A percentile compares a stretch with the other conserved stretches of the same genome.
phyloP scores from a whole-genome alignment of 164 flowering plant genomes.

The Tinospora cordifolia region DNA sequence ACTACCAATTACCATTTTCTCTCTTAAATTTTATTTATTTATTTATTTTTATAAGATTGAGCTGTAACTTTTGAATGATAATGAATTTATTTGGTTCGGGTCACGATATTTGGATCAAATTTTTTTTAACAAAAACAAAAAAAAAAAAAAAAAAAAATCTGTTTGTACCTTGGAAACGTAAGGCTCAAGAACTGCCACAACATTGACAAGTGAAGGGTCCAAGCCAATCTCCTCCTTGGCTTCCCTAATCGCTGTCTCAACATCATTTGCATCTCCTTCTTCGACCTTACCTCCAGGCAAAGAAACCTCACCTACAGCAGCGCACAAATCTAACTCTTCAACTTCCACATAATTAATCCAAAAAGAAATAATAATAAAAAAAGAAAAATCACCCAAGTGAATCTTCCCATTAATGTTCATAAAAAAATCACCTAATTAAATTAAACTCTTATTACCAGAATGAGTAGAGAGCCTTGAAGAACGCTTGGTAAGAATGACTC shows the following conservation, averaged over 20 bases:
- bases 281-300: slow-evolving; percentile 88
- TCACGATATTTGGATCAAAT: no score
- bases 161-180: slow-evolving; percentile 67
- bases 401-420: neutral
- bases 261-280: slow-evolving; percentile 68
- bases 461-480: slow-evolving; percentile 46
- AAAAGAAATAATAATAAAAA: no score
- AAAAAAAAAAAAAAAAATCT: neutral
- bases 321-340: neutral
- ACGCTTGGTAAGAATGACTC: slow-evolving; percentile 55
- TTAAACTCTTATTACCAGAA: slow-evolving; percentile 33
- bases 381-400: neutral
- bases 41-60: no score
- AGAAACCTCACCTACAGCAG: slow-evolving; percentile 70
- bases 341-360: neutral
- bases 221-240: slow-evolving; percentile 92
- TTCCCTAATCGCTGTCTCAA: slow-evolving; percentile 69
- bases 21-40: no score
- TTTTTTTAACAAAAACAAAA: no score
- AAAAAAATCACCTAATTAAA: no score
- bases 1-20: no score
- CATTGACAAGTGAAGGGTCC: slow-evolving; percentile 74
- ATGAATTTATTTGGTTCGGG: no score
- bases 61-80: no score
- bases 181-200: slow-evolving; percentile 70